Evolutionary conservation across 1,139 yeast species (phyloP).

Genomic region (Suhomyces yuchorum): DNA sequence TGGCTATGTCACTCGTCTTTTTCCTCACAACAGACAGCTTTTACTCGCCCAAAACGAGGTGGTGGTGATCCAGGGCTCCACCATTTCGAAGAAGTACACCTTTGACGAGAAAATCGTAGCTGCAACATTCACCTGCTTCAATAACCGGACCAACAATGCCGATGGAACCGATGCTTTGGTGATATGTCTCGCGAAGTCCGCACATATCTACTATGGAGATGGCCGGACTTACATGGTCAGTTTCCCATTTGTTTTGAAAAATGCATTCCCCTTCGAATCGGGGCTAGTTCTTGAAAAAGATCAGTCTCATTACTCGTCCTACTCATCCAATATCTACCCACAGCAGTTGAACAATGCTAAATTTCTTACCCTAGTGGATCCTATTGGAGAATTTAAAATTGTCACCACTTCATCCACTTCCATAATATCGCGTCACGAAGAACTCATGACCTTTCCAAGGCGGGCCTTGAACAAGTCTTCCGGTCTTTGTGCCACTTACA

Average conservation of each 20-base stretch:
- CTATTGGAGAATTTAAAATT: slow-evolving; percentile 66
- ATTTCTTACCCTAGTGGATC: slow-evolving; percentile 67
- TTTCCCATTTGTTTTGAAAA: slow-evolving; percentile 61
- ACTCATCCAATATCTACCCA: slow-evolving; percentile 20
- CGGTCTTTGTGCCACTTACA: slow-evolving; percentile 56
- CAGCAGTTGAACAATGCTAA: slow-evolving; percentile 38
- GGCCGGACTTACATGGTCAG: slow-evolving; percentile 61
- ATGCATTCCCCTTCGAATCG: slow-evolving; percentile 59
- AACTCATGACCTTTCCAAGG: slow-evolving; percentile 53
- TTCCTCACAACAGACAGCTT: slow-evolving; percentile 34
- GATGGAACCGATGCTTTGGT: slow-evolving; percentile 38
- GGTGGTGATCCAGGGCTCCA: slow-evolving; percentile 51
- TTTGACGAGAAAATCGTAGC: slow-evolving; percentile 48
- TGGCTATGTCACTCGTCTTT: slow-evolving; percentile 25
- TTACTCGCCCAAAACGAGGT: slow-evolving; percentile 34
- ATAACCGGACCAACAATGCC: slow-evolving; percentile 5
- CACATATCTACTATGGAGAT: slow-evolving; percentile 57
- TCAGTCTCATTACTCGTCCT: slow-evolving; percentile 19
- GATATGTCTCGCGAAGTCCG: slow-evolving; percentile 52
- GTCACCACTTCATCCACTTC: slow-evolving; percentile 73
- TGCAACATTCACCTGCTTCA: slow-evolving; percentile 53
- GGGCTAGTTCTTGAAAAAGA: slow-evolving; percentile 67
- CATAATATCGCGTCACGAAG: slow-evolving; percentile 60
- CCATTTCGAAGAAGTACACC: slow-evolving; percentile 49
- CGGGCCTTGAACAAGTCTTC: slow-evolving; percentile 32